Evolutionary conservation across 2,329 filamentous ascomycete species (phyloP).

Genomic region (Remersonia thermophila): DNA sequence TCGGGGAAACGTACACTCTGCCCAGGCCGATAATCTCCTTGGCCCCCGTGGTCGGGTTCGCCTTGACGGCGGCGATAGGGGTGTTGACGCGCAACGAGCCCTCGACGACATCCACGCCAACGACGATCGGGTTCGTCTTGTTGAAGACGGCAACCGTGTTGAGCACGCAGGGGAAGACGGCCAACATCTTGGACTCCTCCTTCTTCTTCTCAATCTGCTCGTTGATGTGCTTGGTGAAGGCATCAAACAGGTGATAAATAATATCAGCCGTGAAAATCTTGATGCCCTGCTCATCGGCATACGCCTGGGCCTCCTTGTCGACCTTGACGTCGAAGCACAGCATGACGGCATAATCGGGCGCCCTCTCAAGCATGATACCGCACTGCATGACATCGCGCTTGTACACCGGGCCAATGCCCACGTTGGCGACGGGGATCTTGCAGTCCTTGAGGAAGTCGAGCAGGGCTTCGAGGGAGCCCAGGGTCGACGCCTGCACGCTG

Average conservation of each 20-base stretch:
- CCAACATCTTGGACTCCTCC: slow-evolving; percentile 88
- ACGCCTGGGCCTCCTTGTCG: slow-evolving; percentile 84
- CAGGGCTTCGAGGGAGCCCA: slow-evolving; percentile 89
- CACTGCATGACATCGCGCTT: slow-evolving; percentile 95
- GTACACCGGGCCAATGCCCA: slow-evolving; percentile 93
- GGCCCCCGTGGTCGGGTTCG: slow-evolving; percentile 60
- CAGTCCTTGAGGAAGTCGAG: slow-evolving; percentile 90
- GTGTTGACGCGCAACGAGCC: slow-evolving; percentile 79
- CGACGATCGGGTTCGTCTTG: slow-evolving; percentile 89
- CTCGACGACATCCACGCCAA: slow-evolving; percentile 92
- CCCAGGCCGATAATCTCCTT: slow-evolving; percentile 81
- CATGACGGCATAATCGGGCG: slow-evolving; percentile 95
- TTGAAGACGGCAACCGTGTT: slow-evolving; percentile 90
- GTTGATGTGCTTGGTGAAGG: slow-evolving; percentile 91
- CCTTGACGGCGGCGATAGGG: slow-evolving; percentile 77
- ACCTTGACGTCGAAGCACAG: slow-evolving; percentile 99
- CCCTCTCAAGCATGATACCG: slow-evolving; percentile 93
- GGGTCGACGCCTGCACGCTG: slow-evolving; percentile 90
- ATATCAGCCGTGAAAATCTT: slow-evolving; percentile 99
- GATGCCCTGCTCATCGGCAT: slow-evolving; percentile 87
- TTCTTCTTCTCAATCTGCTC: slow-evolving; percentile 81
- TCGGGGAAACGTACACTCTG: slow-evolving; percentile 64
- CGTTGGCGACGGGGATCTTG: slow-evolving; percentile 96
- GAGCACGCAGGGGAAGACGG: slow-evolving; percentile 93
- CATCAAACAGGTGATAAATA: slow-evolving; percentile 96